Base-by-base conservation (phyloP, 2,329 filamentous ascomycete species). In the Aspergillus hiratsukae region DNA sequence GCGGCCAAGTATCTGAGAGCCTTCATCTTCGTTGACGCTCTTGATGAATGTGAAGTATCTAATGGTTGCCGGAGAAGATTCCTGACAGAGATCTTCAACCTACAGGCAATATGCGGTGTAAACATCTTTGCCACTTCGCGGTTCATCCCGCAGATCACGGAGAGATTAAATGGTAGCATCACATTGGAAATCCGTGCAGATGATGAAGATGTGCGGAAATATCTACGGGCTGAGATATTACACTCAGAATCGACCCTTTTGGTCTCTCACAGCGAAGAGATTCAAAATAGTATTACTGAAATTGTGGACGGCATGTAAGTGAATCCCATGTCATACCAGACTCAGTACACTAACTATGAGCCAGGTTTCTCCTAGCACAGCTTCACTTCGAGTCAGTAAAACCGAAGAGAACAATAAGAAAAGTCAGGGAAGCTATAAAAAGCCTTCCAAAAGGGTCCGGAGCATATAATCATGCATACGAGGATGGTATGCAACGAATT, bases 401-500 rank as follows among this genome's bases (percentile, higher is more conserved):
- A 1, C 54, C 51, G 0, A 64, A 57, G 48, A 57, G 23, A 8
- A 55, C 64, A 14, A 48, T 35, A 0, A 76, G 74, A 48, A 65
- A 62, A 1, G 59, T 82, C 4, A 58, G 60, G 29, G 52, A 23
- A 0, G 66, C 71, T 2, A 58, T 81, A 1, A 11, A 55, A 28
- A 65, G 59, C 0, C 59, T 81, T 0, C 59, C 66, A 0, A 69
- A 45, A 14, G 72, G 71, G 8, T 61, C 64, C 3, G 51, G 64
- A 11, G 69, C 66, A 3, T 74, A 77, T 17, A 64, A 76, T 17
- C 4, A 60, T 10, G 73, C 75, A 0, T 84, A 83, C 49, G 55
- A 70, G 0, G 58, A 74, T 0, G 72, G 75, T 0, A 76, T 82
- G 65, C 41, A 73, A 2, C 66, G 78, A 21, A 80, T 82, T 28